Conservation (phyloP, 2,329 filamentous ascomycete species). For the Aspergillus sp. region DNA sequence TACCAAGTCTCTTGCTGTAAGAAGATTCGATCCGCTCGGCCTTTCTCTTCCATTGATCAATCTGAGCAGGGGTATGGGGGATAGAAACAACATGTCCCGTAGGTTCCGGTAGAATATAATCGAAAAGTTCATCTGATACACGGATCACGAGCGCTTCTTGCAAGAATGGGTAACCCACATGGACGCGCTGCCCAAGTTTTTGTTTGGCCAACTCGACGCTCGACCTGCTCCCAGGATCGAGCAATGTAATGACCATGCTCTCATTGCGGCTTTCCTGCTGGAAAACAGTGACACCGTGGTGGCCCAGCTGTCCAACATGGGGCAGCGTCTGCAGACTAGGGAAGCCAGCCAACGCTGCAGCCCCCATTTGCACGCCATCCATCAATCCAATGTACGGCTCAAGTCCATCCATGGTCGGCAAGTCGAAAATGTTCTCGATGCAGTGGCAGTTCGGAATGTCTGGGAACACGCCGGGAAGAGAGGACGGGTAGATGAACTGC, state of each 20-base stretch:
- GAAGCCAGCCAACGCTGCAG: constrained; percentile 86
- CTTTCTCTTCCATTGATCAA: constrained; percentile 81
- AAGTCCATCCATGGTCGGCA: constrained; percentile 87
- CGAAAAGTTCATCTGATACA: constrained; percentile 91
- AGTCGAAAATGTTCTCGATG: constrained; percentile 92
- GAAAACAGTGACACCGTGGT: constrained; percentile 91
- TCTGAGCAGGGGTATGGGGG: constrained; percentile 74
- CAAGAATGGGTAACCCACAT: constrained; percentile 92
- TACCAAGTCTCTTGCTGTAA: constrained; percentile 89
- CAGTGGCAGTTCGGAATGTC: constrained; percentile 85
- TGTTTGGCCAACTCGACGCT: constrained; percentile 71
- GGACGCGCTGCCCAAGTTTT: constrained; percentile 81
- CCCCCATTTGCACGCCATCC: constrained; percentile 78
- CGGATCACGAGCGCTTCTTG: constrained; percentile 88
- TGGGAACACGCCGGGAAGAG: constrained; percentile 84
- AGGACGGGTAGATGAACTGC: constrained; percentile 83
- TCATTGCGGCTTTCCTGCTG: constrained; percentile 94
- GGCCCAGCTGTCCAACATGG: constrained; percentile 77
- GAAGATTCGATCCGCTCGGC: constrained; percentile 78
- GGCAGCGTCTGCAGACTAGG: constrained; percentile 85
- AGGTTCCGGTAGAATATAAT: constrained; percentile 71
- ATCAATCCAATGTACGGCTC: constrained; percentile 82
- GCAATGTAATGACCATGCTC: constrained; percentile 87
- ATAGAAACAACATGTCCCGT: constrained; percentile 65
- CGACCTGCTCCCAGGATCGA: constrained; percentile 70